Conservation (phyloP, 176 grass and related monocot species). For the Pontederia paniculata region DNA sequence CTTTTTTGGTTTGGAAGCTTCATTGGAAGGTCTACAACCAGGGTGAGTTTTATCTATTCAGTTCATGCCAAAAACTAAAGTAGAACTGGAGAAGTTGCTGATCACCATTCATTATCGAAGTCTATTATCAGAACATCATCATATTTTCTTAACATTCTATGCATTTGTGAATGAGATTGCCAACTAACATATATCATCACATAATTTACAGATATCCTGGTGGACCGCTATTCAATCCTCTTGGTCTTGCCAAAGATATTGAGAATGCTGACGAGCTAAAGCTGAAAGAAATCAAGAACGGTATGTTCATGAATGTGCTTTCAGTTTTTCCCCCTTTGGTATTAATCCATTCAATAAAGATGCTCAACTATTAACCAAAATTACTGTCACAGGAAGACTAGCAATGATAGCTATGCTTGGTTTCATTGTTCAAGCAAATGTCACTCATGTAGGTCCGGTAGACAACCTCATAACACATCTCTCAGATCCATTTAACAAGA, state of each 20-base stretch:
- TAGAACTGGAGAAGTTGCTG: no score
- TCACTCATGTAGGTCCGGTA: slow-evolving; percentile 60
- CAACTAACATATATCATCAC: not conserved
- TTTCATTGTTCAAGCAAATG: slow-evolving; percentile 60
- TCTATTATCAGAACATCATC: not conserved
- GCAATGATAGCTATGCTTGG: slow-evolving; percentile 91
- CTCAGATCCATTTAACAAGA: slow-evolving; percentile 76
- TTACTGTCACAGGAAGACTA: slow-evolving; percentile 42
- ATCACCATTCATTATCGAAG: not conserved
- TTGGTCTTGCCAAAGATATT: slow-evolving; percentile 66
- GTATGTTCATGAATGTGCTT: slow-evolving; percentile 14
- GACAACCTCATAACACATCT: slow-evolving; percentile 71
- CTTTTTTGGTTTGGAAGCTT: slow-evolving; percentile 70
- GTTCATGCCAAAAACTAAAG: not conserved
- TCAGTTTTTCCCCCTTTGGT: not conserved
- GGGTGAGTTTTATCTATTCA: slow-evolving; percentile 33
- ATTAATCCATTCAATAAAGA: slow-evolving; percentile 5
- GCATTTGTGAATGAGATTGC: not conserved
- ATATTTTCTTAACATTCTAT: not conserved
- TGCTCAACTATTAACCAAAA: not conserved
- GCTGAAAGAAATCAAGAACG: slow-evolving; percentile 97
- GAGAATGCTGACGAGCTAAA: slow-evolving; percentile 61
- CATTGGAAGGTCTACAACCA: slow-evolving; percentile 50
- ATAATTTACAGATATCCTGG: slow-evolving; percentile 53
- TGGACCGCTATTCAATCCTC: slow-evolving; percentile 69